phyloP scores from a whole-genome alignment of 257 asterid species.

The Echium plantagineum region DNA sequence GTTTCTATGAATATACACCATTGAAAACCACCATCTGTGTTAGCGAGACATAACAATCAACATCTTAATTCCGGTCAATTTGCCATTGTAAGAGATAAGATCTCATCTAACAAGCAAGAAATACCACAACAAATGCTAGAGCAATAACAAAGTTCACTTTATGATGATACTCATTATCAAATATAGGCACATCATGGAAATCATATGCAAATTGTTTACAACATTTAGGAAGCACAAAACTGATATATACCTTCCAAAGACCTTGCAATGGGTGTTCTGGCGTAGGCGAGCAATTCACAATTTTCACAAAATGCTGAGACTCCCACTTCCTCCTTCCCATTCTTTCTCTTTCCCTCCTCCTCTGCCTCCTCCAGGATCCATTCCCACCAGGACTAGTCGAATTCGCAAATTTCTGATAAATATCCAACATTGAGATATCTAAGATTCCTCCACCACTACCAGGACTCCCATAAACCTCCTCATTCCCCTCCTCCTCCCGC shows the following conservation, averaged over 20 bases:
- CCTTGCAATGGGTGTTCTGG: constrained; percentile 78
- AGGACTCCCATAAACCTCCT: constrained; percentile 51
- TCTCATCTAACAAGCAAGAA: not conserved
- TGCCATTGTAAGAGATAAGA: not conserved
- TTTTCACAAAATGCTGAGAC: constrained; percentile 64
- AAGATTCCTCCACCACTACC: constrained; percentile 28
- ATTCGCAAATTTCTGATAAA: constrained; percentile 78
- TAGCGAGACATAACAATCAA: too few relatives aligned
- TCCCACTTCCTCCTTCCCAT: constrained; percentile 63
- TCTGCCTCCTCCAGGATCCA: constrained; percentile 74
- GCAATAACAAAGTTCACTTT: not conserved
- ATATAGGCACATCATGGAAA: not conserved
- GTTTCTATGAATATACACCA: too few relatives aligned
- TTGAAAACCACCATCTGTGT: not conserved
- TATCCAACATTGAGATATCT: constrained; percentile 52
- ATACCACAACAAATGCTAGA: not conserved
- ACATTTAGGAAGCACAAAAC: not conserved
- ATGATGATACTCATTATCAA: not conserved
- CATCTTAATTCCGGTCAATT: not conserved
- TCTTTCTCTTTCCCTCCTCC: constrained; percentile 71
- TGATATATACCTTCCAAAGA: constrained; percentile 67
- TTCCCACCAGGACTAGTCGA: constrained; percentile 65
- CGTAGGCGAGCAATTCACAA: constrained; percentile 56
- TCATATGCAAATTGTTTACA: not conserved
- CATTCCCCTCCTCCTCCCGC: constrained; percentile 39